These are phyloP conservation scores for Clathrospora elynae DNA, from an alignment of 2,329 filamentous ascomycete species.

Conservation along the genomic window DNA sequence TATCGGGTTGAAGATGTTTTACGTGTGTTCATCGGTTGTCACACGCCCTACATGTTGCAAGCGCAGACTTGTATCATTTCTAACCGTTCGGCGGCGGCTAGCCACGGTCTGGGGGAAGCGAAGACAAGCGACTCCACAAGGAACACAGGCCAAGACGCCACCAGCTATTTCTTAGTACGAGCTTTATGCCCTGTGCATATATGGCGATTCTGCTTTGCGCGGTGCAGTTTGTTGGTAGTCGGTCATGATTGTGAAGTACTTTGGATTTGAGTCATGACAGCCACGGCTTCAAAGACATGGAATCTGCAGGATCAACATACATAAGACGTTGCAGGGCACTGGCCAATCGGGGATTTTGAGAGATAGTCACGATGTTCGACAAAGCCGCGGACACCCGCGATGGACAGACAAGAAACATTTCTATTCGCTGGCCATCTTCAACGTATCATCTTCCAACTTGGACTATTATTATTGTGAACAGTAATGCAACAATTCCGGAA, in stretches of 20 bases:
- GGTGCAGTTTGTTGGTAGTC: background rate
- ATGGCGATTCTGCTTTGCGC: background rate
- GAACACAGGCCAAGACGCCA: constrained; percentile 14
- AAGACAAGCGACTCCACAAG: constrained; percentile 25
- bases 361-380: constrained; percentile 18
- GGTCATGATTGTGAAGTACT: background rate
- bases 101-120: constrained; percentile 37
- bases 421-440: constrained; percentile 9
- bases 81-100: constrained; percentile 38
- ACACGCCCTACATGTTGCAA: constrained; percentile 35
- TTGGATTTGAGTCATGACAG: constrained; percentile 3
- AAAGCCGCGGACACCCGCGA: constrained; percentile 40
- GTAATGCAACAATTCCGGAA: constrained; percentile 11
- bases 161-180: constrained; percentile 2
- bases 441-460: constrained; percentile 3
- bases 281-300: background rate
- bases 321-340: constrained; percentile 23
- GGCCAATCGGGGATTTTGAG: constrained; percentile 27
- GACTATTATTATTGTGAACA: too few relatives aligned
- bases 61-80: constrained; percentile 24
- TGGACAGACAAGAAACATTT: constrained; percentile 22
- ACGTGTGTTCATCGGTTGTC: constrained; percentile 8
- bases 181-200: constrained; percentile 19
- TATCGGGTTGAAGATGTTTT: too few relatives aligned
- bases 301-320: constrained; percentile 17